phyloP scores from a whole-genome alignment of 2,329 filamentous ascomycete species.

The Tolypocladium sp. region DNA sequence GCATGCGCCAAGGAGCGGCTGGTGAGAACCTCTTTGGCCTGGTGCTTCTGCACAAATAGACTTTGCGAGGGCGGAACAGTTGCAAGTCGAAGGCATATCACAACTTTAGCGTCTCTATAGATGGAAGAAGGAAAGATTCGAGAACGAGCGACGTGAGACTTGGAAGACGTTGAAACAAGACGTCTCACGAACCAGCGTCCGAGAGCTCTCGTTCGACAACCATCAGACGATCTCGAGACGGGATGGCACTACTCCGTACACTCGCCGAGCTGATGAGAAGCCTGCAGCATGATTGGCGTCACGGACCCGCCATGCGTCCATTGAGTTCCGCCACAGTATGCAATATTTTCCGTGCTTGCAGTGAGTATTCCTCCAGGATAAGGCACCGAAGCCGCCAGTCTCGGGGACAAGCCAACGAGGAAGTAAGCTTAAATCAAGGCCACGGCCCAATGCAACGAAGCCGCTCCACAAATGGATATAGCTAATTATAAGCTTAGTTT shows the following conservation, averaged over 20 bases:
- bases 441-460: neutral
- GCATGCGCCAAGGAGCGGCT: constrained; percentile 3
- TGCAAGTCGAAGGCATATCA: too few species aligned
- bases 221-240: neutral
- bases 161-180: neutral
- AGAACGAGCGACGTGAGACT: neutral
- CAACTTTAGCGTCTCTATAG: neutral
- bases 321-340: neutral
- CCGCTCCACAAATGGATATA: too few species aligned
- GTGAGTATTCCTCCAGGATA: neutral
- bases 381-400: neutral
- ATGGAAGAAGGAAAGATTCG: neutral
- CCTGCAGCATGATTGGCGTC: neutral
- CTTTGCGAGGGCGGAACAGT: neutral
- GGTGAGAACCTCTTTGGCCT: constrained; percentile 4
- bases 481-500: neutral
- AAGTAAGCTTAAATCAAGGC: neutral
- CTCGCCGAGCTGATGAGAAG: neutral
- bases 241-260: neutral
- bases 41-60: neutral
- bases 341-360: too few species aligned
- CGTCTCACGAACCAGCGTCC: too few species aligned
- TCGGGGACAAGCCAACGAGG: neutral
- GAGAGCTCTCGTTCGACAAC: neutral
- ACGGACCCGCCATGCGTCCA: neutral